These are phyloP conservation scores for Candida maltosa DNA, from an alignment of 805 yeast species.

Conservation along the genomic window DNA sequence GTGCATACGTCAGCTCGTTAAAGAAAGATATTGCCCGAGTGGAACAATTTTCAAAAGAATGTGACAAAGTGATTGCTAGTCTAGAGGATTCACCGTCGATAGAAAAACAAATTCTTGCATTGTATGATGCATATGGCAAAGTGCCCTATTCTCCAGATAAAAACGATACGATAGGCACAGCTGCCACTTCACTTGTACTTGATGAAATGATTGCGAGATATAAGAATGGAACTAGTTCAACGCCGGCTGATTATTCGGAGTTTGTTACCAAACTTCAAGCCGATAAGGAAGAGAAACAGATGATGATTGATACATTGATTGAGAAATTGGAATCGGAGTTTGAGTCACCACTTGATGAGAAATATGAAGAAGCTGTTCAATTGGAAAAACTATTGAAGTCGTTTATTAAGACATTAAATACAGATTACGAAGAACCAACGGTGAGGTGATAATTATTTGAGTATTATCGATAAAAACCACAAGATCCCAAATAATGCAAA, in stretches of 20 bases:
- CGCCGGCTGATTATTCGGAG: constrained; percentile 5
- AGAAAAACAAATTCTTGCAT: constrained; percentile 16
- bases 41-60: constrained; percentile 16
- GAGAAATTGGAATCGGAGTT: constrained; percentile 5
- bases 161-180: constrained; percentile 25
- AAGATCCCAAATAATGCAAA: too few relatives aligned
- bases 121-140: constrained; percentile 14
- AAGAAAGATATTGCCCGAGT: constrained; percentile 16
- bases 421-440: too few relatives aligned
- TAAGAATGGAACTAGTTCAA: neutral
- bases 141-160: constrained; percentile 24
- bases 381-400: constrained; percentile 7
- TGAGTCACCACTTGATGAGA: neutral
- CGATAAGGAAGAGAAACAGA: constrained; percentile 3
- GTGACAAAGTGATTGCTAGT: constrained; percentile 16
- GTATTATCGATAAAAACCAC: too few relatives aligned
- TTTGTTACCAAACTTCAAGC: constrained; percentile 3
- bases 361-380: constrained; percentile 8
- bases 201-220: constrained; percentile 3
- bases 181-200: constrained; percentile 18
- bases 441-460: too few relatives aligned
- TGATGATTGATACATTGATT: constrained; percentile 2
- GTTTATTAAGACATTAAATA: constrained; percentile 10
- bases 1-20: constrained; percentile 15
- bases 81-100: constrained; percentile 6